Conservation (phyloP, 768 basidiomycete species). For the Agrocybe pediades region DNA sequence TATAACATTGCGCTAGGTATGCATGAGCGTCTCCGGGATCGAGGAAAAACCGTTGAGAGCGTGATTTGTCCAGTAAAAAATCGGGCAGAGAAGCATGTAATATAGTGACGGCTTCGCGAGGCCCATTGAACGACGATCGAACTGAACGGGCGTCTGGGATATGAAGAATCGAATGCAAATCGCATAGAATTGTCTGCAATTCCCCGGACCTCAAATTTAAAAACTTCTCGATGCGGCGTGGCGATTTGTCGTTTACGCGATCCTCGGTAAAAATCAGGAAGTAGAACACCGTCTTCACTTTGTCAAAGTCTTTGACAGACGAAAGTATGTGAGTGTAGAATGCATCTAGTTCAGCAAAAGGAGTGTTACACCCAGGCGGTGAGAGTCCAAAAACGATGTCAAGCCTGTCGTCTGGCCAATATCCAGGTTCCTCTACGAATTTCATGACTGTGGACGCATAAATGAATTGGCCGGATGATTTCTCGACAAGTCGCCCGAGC, state of each 20-base stretch:
- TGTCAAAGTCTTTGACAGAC: conserved; percentile 7
- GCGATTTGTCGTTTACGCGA: conserved; percentile 8
- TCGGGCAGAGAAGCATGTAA: conserved; percentile 18
- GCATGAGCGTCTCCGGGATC: conserved; percentile 10
- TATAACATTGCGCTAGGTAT: conserved; percentile 6
- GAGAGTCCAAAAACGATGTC: conserved; percentile 13
- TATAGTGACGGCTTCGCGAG: conserved; percentile 4
- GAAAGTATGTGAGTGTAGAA: conserved; percentile 19
- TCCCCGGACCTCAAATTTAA: conserved; percentile 12
- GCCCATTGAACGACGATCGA: neutral
- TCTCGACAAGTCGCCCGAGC: conserved; percentile 12
- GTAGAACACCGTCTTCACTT: conserved; percentile 8
- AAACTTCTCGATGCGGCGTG: conserved; percentile 9
- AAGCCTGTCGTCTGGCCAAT: conserved; percentile 15
- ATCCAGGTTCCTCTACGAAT: conserved; percentile 15
- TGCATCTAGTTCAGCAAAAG: conserved; percentile 17
- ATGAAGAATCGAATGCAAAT: conserved; percentile 13
- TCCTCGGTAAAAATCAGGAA: conserved; percentile 11
- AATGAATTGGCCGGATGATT: conserved; percentile 22
- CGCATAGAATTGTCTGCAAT: conserved; percentile 9
- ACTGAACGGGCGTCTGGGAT: conserved; percentile 2
- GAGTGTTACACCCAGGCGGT: conserved; percentile 7
- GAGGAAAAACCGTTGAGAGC: conserved; percentile 13
- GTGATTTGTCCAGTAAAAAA: conserved; percentile 13
- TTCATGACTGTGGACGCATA: conserved; percentile 21